Evolutionary conservation across 2,329 filamentous ascomycete genomes (phyloP).

Genomic region (Pochonia chlamydosporia): DNA sequence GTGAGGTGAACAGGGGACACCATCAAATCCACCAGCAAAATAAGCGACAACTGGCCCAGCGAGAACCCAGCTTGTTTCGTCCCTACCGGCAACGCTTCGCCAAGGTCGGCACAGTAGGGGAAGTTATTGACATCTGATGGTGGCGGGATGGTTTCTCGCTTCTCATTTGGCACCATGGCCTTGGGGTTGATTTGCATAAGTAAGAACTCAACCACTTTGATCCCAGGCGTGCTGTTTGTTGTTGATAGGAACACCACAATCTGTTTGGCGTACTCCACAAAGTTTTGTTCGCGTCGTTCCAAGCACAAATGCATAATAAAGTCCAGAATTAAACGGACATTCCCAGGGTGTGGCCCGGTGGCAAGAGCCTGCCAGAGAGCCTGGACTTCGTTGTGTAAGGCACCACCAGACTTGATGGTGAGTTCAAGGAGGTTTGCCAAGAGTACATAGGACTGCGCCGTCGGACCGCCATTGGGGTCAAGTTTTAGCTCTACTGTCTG

Average conservation of each 20-base stretch:
- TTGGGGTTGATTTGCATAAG: constrained; percentile 87
- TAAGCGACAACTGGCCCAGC: constrained; percentile 85
- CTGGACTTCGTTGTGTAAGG: constrained; percentile 92
- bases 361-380: constrained; percentile 95
- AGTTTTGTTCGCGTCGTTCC: constrained; percentile 93
- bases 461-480: constrained; percentile 86
- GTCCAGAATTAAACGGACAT: constrained; percentile 89
- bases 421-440: constrained; percentile 94
- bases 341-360: constrained; percentile 85
- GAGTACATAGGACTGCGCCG: constrained; percentile 87
- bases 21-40: constrained; percentile 92
- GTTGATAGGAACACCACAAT: constrained; percentile 95
- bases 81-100: constrained; percentile 72
- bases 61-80: constrained; percentile 93
- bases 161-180: constrained; percentile 93
- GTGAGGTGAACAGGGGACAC: constrained; percentile 81
- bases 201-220: constrained; percentile 91
- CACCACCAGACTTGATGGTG: constrained; percentile 83
- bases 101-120: constrained; percentile 85
- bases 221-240: constrained; percentile 64
- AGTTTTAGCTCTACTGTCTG: constrained; percentile 89
- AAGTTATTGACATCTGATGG: constrained; percentile 69
- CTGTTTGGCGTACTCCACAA: constrained; percentile 96
- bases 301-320: constrained; percentile 94
- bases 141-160: constrained; percentile 60